Evolutionary conservation across 257 asterid species (phyloP), one percentile per base, ranked within the genome.

Genomic region (Linaria vulgaris): DNA sequence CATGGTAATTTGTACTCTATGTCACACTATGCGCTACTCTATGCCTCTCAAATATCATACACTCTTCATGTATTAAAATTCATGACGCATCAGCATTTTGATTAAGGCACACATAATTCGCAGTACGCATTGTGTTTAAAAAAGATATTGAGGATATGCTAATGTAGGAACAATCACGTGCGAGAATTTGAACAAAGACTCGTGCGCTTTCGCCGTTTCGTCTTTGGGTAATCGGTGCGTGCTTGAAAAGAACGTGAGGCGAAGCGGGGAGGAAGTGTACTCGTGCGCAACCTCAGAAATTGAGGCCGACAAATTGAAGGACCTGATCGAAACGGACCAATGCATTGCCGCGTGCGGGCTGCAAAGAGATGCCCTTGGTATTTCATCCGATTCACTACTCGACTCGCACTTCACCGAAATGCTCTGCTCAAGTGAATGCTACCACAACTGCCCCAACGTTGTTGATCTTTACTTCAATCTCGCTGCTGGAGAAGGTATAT

Each of bases 381-480:
- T 90, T 37, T 90, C 97, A 8, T 90, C 97, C 0, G 96, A 90
- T 12, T 76, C 81, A n/a, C 83, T 90, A 12, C 23, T 87, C 15
- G 96, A 87, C 8, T 57, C 83, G 67, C 76, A 38, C 0, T 87
- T 90, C 44, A 76, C 80, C 16, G 69, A 44, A 0, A 81, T 77
- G 60, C 84, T 90, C 23, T 90, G 97, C 81, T 87, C 97, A 20
- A 13, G 76, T 12, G 68, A 65, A 9, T 90, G 97, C 79, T 87
- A 81, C 22, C 27, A 1, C 12, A 52, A 12, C 47, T 90, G 97
- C 75, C 92, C 91, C 9, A 90, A 85, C 74, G 58, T 90, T 16
- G 75, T 82, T 23, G 95, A 90, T 57, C 90, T 87, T 63, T 87
- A 83, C 82, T 87, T 87, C 90, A 87, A 79, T 66, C 96, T 87